Conservation (phyloP, 1,139 yeast genomes). For the Yamadazyma triangularis region DNA sequence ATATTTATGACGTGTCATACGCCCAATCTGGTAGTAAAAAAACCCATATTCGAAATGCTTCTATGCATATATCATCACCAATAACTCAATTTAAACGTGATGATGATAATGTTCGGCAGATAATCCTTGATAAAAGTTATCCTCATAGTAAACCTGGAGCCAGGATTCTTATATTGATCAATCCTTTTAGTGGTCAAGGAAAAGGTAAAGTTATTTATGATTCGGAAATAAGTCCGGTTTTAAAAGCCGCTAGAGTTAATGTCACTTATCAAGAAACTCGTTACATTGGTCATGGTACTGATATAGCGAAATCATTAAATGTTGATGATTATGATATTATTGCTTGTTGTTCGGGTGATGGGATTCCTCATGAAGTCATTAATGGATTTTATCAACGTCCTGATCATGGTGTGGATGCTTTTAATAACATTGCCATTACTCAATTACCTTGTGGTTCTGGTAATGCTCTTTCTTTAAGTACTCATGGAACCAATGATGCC, state of each 20-base stretch:
- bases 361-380: conserved; percentile 89
- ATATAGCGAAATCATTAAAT: conserved; percentile 57
- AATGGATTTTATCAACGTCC: conserved; percentile 71
- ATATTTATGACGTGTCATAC: too few species aligned
- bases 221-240: conserved; percentile 60
- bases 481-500: conserved; percentile 71
- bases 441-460: conserved; percentile 97
- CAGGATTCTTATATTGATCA: conserved; percentile 54
- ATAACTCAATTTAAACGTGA: too few species aligned
- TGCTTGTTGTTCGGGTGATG: conserved; percentile 95
- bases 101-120: too few species aligned
- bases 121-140: too few species aligned
- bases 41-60: too few species aligned
- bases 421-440: conserved; percentile 63
- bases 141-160: conserved; percentile 26
- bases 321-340: conserved; percentile 67
- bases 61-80: too few species aligned
- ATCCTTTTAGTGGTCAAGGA: conserved; percentile 91
- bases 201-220: conserved; percentile 61
- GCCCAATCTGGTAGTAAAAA: too few species aligned
- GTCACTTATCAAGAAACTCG: conserved; percentile 60
- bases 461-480: conserved; percentile 80
- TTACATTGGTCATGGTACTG: conserved; percentile 67
- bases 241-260: conserved; percentile 62
- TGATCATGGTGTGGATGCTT: conserved; percentile 58